These are phyloP conservation scores for Thuja plicata DNA, from an alignment of 83 land plant genomes.

Conservation along the genomic window DNA sequence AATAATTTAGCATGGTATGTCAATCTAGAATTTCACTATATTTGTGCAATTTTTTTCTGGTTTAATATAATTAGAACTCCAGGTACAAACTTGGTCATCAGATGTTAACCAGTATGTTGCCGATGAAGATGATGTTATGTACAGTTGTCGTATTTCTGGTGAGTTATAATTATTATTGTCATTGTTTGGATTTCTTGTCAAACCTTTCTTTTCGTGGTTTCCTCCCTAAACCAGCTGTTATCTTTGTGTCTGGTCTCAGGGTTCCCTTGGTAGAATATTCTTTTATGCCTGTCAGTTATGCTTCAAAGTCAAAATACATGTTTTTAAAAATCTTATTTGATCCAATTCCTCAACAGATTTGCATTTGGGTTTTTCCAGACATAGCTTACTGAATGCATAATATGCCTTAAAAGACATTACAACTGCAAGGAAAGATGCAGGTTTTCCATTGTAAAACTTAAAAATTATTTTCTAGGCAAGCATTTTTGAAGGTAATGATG, in stretches of 20 bases:
- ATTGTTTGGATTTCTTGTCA: background rate
- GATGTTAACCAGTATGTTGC: conserved; percentile 95
- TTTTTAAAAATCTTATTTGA: background rate
- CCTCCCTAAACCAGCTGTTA: background rate
- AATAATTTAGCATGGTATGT: background rate
- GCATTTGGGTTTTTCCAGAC: background rate
- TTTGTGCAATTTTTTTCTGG: background rate
- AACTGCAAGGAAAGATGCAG: too few species aligned
- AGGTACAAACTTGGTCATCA: conserved; percentile 83
- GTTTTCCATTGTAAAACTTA: too few species aligned
- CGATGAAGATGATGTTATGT: conserved; percentile 90
- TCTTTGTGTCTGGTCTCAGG: background rate
- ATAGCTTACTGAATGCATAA: background rate
- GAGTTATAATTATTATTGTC: background rate
- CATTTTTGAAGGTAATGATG: too few species aligned
- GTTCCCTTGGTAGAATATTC: background rate
- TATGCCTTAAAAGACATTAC: too few species aligned
- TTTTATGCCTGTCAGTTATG: background rate
- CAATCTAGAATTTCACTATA: background rate
- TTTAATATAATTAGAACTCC: conserved; percentile 11
- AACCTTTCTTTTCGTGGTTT: background rate
- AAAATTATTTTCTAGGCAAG: too few species aligned
- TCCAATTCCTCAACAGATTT: background rate
- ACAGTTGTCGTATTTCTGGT: conserved; percentile 97
- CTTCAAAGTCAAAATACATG: background rate